phyloP scores from a whole-genome alignment of 2,329 filamentous ascomycete genomes.

The Colletotrichum sidae region DNA sequence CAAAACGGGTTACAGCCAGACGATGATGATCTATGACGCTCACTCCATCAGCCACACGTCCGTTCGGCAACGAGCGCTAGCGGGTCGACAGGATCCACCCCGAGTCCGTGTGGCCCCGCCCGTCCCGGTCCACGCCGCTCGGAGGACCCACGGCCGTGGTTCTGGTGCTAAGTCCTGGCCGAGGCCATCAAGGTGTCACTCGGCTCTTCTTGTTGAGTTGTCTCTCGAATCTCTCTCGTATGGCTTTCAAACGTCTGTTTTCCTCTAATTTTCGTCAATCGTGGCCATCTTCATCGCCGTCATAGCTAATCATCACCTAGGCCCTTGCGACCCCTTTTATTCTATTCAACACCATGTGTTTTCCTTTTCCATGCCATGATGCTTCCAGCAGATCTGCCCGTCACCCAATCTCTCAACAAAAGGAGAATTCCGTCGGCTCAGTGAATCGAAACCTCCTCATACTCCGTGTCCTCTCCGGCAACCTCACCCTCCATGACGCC shows the following conservation, averaged over 20 bases:
- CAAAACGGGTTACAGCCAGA: not conserved
- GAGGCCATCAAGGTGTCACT: slow-evolving; percentile 18
- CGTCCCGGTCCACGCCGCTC: slow-evolving; percentile 10
- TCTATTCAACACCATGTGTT: no score
- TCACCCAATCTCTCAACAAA: not conserved
- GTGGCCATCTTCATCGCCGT: no score
- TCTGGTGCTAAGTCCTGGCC: not conserved
- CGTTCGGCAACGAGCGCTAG: slow-evolving; percentile 2
- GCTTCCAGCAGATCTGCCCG: not conserved
- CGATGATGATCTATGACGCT: slow-evolving; percentile 35
- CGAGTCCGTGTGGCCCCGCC: not conserved
- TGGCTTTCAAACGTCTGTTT: not conserved
- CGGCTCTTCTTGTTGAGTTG: no score
- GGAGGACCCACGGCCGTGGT: not conserved
- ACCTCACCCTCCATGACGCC: slow-evolving; percentile 33
- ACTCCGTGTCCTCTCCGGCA: slow-evolving; percentile 8
- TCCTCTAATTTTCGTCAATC: not conserved
- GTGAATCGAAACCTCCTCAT: slow-evolving; percentile 30
- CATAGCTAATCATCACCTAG: no score
- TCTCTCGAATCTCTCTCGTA: no score
- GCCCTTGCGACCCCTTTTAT: no score
- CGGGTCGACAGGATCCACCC: slow-evolving; percentile 1
- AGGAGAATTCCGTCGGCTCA: not conserved
- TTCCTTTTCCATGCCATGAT: no score
- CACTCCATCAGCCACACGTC: slow-evolving; percentile 25